Evolutionary conservation across 805 yeast species (phyloP).

Genomic region (Priceomyces carsonii): DNA sequence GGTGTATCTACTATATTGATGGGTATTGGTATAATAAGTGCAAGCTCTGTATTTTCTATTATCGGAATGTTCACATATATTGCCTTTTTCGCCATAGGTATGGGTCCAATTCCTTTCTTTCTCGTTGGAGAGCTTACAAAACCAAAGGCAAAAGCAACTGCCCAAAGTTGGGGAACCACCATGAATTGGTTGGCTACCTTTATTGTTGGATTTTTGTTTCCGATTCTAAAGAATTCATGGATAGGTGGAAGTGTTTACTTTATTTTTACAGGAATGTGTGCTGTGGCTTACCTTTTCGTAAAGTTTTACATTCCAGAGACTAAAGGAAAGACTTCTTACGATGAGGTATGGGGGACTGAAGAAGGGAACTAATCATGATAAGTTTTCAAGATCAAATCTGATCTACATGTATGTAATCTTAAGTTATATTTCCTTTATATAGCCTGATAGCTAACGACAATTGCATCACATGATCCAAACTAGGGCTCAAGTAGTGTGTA

Average conservation of each 20-base stretch:
- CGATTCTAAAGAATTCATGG: constrained; percentile 54
- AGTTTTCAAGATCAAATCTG: too few relatives aligned
- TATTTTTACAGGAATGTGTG: constrained; percentile 64
- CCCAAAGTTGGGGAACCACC: constrained; percentile 91
- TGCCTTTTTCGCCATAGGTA: constrained; percentile 83
- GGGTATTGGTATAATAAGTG: constrained; percentile 60
- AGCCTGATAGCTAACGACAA: background rate
- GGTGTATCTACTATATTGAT: constrained; percentile 61
- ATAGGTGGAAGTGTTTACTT: constrained; percentile 81
- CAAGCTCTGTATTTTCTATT: constrained; percentile 52
- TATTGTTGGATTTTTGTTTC: constrained; percentile 77
- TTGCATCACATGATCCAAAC: constrained; percentile 2
- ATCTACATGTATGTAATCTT: too few relatives aligned
- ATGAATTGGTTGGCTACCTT: constrained; percentile 93
- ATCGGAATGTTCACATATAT: constrained; percentile 72
- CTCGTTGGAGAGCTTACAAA: constrained; percentile 89
- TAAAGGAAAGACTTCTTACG: constrained; percentile 59
- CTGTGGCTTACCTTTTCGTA: constrained; percentile 49
- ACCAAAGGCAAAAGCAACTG: constrained; percentile 72
- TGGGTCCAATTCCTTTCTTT: constrained; percentile 95
- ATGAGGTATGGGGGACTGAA: constrained; percentile 74
- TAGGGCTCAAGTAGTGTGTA: constrained; percentile 4
- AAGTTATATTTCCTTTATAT: background rate
- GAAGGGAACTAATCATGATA: too few relatives aligned
- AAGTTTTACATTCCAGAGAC: constrained; percentile 68